Base-by-base conservation (phyloP, 1,284 basidiomycete species). In the Ceraceosorus guamensis region DNA sequence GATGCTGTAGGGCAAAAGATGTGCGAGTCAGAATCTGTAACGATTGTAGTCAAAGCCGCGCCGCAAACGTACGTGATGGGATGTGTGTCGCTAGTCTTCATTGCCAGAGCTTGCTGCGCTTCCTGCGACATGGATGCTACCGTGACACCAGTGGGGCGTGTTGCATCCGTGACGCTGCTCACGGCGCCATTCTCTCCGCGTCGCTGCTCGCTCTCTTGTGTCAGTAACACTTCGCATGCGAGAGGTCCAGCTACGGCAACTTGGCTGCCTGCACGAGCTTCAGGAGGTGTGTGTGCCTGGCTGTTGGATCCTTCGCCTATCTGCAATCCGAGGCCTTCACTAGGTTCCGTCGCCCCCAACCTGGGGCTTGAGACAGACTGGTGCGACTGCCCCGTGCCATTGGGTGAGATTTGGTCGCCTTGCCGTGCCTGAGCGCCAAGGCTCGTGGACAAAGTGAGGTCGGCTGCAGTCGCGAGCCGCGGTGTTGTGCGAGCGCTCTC, bases 11-110 rank as follows among this genome's bases (percentile, higher is more conserved):
- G 48, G 43, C 13, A 37, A 24, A 10, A 45, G 43, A 18, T 31
- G 31, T 47, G 46, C 24, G 3, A 24, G 24, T 24, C 1, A 24
- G 24, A 1, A 3, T 24, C 24, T 24, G 24, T 24, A 24, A 24
- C 24, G 24, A 24, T 24, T 24, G 24, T 24, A 24, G 24, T 1
- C 24, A 24, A 24, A 24, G 24, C 3, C 39, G 39, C 11, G 18
- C 11, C 31, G 10, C 18, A 52, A 31, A 57, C 55, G 16, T 45
- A 57, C 55, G 65, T 60, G 55, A 75, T 73, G 0, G 72, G 72
- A n/a, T 75, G 72, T 14, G 69, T 66, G 55, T 68, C 67, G 46
- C 64, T 67, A 6, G 72, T 75, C 56, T 75, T 75, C 54, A 68
- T 63, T 4, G 63, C 67, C n/a, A 60, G 56, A 41, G 46, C 56